Percentiles rank a stretch among this genome's conserved stretches.
Conservation (phyloP, 345 rosid genomes). For the Cardamine chenopodiifolia region DNA sequence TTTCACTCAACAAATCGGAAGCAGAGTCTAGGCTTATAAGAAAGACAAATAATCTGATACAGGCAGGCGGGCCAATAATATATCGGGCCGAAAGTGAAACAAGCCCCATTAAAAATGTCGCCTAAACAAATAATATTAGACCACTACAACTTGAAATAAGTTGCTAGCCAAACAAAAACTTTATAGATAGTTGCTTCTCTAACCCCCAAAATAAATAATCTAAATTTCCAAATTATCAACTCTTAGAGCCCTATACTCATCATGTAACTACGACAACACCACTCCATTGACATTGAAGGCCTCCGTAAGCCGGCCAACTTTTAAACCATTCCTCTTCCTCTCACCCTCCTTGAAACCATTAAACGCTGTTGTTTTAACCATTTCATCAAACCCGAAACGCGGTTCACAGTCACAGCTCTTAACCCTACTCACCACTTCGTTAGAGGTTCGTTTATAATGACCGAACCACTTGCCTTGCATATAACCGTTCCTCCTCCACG, state of each 20-base stretch:
- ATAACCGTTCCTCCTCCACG: constrained; percentile 81
- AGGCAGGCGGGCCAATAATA: background rate
- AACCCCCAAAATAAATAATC: background rate
- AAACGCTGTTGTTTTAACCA: background rate
- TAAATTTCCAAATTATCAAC: background rate
- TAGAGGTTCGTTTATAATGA: constrained; percentile 63
- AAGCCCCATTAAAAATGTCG: constrained; percentile 5
- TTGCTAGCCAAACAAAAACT: constrained; percentile 20
- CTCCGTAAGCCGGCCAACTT: constrained; percentile 33
- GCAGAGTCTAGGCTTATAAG: background rate
- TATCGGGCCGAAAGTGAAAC: constrained; percentile 9
- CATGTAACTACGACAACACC: background rate
- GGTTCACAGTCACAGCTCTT: constrained; percentile 28
- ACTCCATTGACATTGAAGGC: constrained; percentile 22
- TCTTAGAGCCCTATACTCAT: background rate
- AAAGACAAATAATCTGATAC: background rate
- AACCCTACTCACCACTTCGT: constrained; percentile 40
- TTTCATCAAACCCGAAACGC: constrained; percentile 28
- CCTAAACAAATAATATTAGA: constrained; percentile 12
- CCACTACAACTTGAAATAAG: constrained; percentile 3
- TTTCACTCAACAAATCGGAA: background rate
- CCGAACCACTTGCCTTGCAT: constrained; percentile 87
- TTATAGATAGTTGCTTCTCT: constrained; percentile 15
- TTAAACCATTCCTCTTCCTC: constrained; percentile 20
- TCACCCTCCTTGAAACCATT: constrained; percentile 6